Base-by-base conservation (phyloP, 805 yeast genomes). In the Isabelozyma rhagii region DNA sequence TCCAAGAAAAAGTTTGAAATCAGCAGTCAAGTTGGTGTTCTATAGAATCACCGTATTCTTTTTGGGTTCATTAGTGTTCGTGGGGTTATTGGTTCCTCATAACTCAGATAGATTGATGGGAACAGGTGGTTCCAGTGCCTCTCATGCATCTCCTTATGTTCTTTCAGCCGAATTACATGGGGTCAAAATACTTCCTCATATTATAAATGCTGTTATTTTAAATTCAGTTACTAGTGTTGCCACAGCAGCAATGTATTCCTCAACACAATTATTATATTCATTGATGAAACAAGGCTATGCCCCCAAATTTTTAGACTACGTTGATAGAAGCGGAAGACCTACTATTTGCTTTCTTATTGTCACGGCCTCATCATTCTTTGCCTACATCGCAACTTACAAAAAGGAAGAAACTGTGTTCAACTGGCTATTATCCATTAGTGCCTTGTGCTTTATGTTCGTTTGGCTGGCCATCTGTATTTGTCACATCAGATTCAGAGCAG, bases 301-400 rank as follows among this genome's bases (percentile, higher is more conserved):
- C 6, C 67, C 67, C 8, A 53, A 61, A 44, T 58, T 59, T 59
- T 59, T 64, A 46, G 58, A 59, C 49, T 64, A 57, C 48, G 52
- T 58, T 28, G 68, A 64, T 48, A 58, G 58, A 47, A 55, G 53
- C 11, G 68, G 68, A 11, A 58, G 68, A 48, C 67, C 68, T 3
- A 56, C 61, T 39, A 51, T 61, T n/a, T 63, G 64, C 2, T 63
- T 61, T 63, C n/a, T 57, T 14, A 48, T 62, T n/a, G 55, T 62
- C n/a, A 53, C 60, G 13, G 44, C 59, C 36, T 56, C 59, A 5
- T 58, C 62, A 1, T 57, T 58, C 38, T 61, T 64, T 34, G 57
- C 67, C 5, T 64, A 56, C 44, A 63, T 64, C 48, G 68, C 67
- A 43, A 56, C 66, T 11, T 64, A 50, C 51, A 68, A 81, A 17